Evolutionary conservation across 495 filamentous ascomycete genomes (phyloP), one percentile per base, ranked within the genome.

Genomic region (Ramalina intermedia): DNA sequence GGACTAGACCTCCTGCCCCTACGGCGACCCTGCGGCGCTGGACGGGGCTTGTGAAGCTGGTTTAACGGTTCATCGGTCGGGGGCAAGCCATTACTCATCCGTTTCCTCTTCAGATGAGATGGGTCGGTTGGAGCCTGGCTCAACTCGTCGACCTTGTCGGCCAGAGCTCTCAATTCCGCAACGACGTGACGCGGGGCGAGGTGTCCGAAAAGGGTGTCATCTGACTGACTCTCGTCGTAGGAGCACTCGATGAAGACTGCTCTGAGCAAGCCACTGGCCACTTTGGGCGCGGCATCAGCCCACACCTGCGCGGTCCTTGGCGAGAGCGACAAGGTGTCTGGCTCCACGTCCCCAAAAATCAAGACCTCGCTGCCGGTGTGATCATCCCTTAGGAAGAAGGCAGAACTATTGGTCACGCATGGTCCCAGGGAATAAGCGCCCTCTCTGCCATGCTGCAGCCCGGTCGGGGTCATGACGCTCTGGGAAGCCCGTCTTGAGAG

Each of bases 161-260:
- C 91, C 0, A 98, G 70, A 0, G 69, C 73, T 41, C 66, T 70
- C 56, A 98, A 68, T 61, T 98, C 91, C 21, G 78, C 70, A 38
- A 82, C 73, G 4, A 98, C 65, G 60, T 87, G 88, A 4, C 81
- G 72, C 1, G 91, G 90, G 6, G 82, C 79, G 2, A 98, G 73
- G 58, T 98, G 91, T 2, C 91, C 91, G 58, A 84, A 98, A 2
- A 98, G 73, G 7, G 74, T 72, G 24, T 80, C 76, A 46, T 89
- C 82, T 14, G 78, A 70, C 52, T 84, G 79, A 7, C 71, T 71
- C 57, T 94, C 79, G 52, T 83, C 84, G 61, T 86, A 98, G 27
- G 84, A 90, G 61, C 91, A 96, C 69, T 98, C 91, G 56, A 98
- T 95, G 58, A 96, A 86, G 6, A 98, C 81, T 9, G 82, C 89